These are phyloP conservation scores for Wallacemonas rigidus DNA, from an alignment of 208 protist species.

Conservation along the genomic window DNA sequence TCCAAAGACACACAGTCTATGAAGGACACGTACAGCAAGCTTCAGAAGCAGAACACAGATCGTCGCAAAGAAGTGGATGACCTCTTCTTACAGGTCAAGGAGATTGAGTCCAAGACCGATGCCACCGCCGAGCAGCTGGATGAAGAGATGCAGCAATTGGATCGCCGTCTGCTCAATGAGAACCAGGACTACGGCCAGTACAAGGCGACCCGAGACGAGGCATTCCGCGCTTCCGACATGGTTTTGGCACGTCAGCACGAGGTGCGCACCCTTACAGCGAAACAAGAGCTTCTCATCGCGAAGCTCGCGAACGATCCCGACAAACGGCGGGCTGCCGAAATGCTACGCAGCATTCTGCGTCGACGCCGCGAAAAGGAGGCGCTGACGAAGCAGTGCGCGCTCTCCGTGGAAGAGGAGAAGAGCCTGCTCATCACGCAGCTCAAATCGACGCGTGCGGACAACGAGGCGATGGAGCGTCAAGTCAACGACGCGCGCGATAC, in stretches of 20 bases:
- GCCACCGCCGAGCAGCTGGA: slow-evolving; percentile 58
- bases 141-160: slow-evolving; percentile 81
- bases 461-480: slow-evolving; percentile 86
- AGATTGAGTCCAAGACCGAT: slow-evolving; percentile 74
- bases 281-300: slow-evolving; percentile 81
- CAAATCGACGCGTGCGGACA: slow-evolving; percentile 74
- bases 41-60: slow-evolving; percentile 70
- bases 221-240: slow-evolving; percentile 73
- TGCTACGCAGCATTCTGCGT: slow-evolving; percentile 70
- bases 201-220: slow-evolving; percentile 69
- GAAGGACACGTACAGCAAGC: slow-evolving; percentile 64
- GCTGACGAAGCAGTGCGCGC: slow-evolving; percentile 71
- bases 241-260: slow-evolving; percentile 85
- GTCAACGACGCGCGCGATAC: slow-evolving; percentile 78
- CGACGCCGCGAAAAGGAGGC: slow-evolving; percentile 73
- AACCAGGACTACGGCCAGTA: slow-evolving; percentile 81
- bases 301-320: slow-evolving; percentile 75
- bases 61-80: slow-evolving; percentile 77
- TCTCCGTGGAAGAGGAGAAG: slow-evolving; percentile 87
- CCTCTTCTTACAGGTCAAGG: slow-evolving; percentile 82
- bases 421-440: slow-evolving; percentile 80
- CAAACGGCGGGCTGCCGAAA: slow-evolving; percentile 72
- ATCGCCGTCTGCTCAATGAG: slow-evolving; percentile 68
- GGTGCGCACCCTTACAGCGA: slow-evolving; percentile 76
- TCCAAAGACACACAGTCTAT: slow-evolving; percentile 68